Evolutionary conservation across 2,329 filamentous ascomycete species (phyloP).

Genomic region (Akanthomyces muscarius): DNA sequence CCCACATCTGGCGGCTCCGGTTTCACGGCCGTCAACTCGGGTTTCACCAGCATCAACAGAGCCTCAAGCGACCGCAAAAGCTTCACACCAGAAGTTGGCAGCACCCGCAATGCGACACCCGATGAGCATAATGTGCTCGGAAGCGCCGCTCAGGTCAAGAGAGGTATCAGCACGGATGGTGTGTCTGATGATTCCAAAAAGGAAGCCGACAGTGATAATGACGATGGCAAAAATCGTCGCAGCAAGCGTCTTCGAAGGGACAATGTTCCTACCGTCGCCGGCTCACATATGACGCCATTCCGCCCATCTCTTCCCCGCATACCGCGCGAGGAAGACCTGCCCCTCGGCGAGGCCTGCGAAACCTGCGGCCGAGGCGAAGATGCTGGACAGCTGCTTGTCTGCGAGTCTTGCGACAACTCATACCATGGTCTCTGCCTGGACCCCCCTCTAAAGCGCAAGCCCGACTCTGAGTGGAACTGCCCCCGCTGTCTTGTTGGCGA

Average conservation of each 20-base stretch:
- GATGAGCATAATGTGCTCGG: constrained; percentile 47
- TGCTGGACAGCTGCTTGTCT: constrained; percentile 65
- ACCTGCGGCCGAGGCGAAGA: constrained; percentile 79
- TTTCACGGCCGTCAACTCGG: constrained; percentile 44
- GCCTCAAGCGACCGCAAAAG: constrained; percentile 45
- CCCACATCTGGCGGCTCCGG: constrained; percentile 46
- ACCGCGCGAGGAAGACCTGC: constrained; percentile 48
- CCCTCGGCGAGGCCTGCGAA: constrained; percentile 69
- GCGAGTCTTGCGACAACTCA: constrained; percentile 86
- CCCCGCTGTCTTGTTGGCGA: constrained; percentile 92
- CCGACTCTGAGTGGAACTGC: constrained; percentile 92
- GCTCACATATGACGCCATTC: constrained; percentile 94
- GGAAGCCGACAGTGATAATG: constrained; percentile 53
- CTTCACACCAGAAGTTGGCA: constrained; percentile 61
- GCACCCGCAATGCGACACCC: constrained; percentile 57
- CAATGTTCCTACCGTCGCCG: constrained; percentile 78
- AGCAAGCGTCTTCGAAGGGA: constrained; percentile 91
- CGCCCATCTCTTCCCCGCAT: constrained; percentile 72
- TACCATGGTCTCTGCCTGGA: constrained; percentile 88
- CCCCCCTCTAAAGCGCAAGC: constrained; percentile 71
- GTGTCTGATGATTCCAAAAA: constrained; percentile 43
- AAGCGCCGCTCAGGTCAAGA: constrained; percentile 65
- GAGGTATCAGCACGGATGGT: constrained; percentile 64
- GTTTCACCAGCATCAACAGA: constrained; percentile 66
- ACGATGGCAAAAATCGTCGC: constrained; percentile 63